A percentile compares a stretch with the other conserved stretches of the same genome.
These are phyloP conservation scores for Tetrahymena thermophila DNA, from an alignment of 73 alveolate genomes.

Conservation along the genomic window DNA sequence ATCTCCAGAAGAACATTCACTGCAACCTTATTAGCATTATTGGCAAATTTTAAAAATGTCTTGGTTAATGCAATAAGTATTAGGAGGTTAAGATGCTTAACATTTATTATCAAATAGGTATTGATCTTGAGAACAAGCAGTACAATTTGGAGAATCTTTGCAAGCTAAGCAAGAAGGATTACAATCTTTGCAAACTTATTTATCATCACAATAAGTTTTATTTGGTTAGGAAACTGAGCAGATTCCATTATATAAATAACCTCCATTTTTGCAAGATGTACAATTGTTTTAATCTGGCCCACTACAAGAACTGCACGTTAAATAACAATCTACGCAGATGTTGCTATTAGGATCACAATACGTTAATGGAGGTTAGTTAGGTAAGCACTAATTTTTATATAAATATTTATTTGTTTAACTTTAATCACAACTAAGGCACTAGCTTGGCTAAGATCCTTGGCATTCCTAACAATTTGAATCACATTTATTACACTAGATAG, in stretches of 20 bases:
- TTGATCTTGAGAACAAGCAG: not conserved
- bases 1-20: not conserved
- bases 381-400: not conserved
- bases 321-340: not conserved
- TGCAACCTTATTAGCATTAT: not conserved
- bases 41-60: not conserved
- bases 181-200: not conserved
- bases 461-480: not conserved
- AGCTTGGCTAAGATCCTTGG: not conserved
- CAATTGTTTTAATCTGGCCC: not conserved
- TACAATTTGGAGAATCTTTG: not conserved
- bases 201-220: not conserved
- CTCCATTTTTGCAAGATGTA: not conserved
- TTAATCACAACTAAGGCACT: not conserved
- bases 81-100: not conserved
- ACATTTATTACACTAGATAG: not conserved
- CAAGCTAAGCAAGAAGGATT: not conserved
- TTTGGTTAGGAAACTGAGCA: not conserved
- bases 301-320: not conserved
- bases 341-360: not conserved
- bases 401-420: not conserved
- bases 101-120: not conserved
- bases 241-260: not conserved
- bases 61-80: not conserved
- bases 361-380: not conserved